Conservation (phyloP, 192 early-diverging fungal species). For the Backusella tuberculispora region DNA sequence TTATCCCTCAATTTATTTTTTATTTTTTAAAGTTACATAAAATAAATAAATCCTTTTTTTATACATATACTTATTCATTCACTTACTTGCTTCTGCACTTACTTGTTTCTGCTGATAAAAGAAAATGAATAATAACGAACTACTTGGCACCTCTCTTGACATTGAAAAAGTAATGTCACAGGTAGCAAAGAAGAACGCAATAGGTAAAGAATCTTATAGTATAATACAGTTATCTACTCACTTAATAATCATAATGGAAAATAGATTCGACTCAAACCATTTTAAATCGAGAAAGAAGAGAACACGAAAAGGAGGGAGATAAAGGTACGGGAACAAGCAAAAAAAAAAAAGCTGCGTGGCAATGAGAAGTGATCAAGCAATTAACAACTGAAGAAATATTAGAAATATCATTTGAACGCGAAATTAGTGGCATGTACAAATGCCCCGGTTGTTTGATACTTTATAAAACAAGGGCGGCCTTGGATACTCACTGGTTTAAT, state of each 20-base stretch:
- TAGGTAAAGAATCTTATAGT: background rate
- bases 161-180: background rate
- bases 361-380: background rate
- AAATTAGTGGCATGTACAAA: slow-evolving; percentile 1
- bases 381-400: background rate
- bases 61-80: background rate
- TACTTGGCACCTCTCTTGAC: background rate
- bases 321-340: background rate
- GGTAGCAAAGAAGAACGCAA: background rate
- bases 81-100: background rate
- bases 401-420: background rate
- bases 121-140: background rate
- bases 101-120: background rate
- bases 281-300: background rate
- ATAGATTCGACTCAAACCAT: background rate
- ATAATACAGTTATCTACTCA: background rate
- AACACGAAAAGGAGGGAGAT: background rate
- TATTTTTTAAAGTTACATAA: too few species aligned
- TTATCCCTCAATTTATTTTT: background rate
- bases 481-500: background rate
- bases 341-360: background rate
- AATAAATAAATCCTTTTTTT: too few species aligned
- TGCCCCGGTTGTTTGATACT: background rate
- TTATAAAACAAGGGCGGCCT: background rate
- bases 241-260: background rate